Evolutionary conservation across 2,329 filamentous ascomycete species (phyloP).

Genomic region (Lachnellula hyalina): DNA sequence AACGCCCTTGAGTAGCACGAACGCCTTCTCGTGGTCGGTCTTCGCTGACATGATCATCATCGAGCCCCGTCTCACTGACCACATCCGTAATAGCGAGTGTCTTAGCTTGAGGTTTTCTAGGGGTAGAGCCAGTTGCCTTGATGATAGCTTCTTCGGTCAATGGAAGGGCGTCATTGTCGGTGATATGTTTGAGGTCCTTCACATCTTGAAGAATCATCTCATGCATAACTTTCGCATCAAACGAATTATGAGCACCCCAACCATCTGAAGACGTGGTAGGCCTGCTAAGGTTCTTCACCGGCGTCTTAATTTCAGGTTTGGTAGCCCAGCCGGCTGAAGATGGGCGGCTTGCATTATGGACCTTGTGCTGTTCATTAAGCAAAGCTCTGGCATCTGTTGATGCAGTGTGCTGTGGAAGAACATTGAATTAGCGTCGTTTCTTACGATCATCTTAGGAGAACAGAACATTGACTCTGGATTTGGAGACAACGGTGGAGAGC

Average conservation of each 20-base stretch:
- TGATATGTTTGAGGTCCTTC: neutral
- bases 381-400: neutral
- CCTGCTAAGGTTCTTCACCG: neutral
- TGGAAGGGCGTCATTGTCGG: neutral
- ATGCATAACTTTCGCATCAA: neutral
- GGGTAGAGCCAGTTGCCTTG: constrained; percentile 3
- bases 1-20: constrained; percentile 18
- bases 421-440: no score
- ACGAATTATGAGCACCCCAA: neutral
- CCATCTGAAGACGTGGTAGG: neutral
- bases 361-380: neutral
- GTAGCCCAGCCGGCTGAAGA: no score
- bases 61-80: neutral
- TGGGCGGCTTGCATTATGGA: no score
- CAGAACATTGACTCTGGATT: no score
- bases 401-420: neutral
- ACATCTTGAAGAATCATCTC: neutral
- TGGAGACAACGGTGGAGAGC: no score
- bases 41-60: neutral
- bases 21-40: constrained; percentile 13
- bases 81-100: neutral
- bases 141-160: constrained; percentile 9
- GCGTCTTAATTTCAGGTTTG: neutral
- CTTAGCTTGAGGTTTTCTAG: neutral
- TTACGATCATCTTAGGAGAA: no score